Evolutionary conservation across 140 eudicot genomes (phyloP), one percentile per base, ranked within the genome.

Genomic region (Bidens hawaiensis): DNA sequence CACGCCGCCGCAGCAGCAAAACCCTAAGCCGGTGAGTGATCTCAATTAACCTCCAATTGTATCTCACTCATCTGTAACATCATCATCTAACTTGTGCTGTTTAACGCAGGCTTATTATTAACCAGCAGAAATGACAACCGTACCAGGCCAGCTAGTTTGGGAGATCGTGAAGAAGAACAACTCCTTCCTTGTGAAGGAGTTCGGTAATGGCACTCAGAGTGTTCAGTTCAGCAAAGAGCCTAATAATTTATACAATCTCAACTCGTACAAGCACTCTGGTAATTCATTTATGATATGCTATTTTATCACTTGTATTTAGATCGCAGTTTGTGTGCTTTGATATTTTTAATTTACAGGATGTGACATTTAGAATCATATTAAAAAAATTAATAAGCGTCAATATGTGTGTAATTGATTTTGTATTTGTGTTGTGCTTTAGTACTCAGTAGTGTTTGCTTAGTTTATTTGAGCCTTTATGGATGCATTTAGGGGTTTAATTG

Each of bases 101-200:
- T 15, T 16, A 12, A 8, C 11, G 13, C 66, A 74, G 68, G 74
- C 19, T 49, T 49, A 18, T n/a, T n/a, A n/a, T n/a, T n/a, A 65
- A n/a, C 4, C 13, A 34, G 76, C 56, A 66, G 81, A 71, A 65
- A 91, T 91, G 98, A 80, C 98, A 13, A 84, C 91, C 7, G 96
- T 91, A 1, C 95, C 98, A 24, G 98, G 96, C 38, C 86, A 89
- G 50, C 75, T 91, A 74, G 75, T 87, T 1, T 91, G 98, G 98
- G 98, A 91, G 87, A 91, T 91, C 41, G 96, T 91, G 75, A 91
- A 87, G 86, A 87, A 78, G 81, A 91, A 91, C 87, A 91, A 91
- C 59, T 87, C 78, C 0, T 91, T 91, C 36, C 76, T 87, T n/a
- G 95, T 91, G 21, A 91, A 91, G 86, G 88, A 91, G 81, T 91